Base-by-base conservation (phyloP, 2,329 filamentous ascomycete species). In the Pleomassaria siparia region DNA sequence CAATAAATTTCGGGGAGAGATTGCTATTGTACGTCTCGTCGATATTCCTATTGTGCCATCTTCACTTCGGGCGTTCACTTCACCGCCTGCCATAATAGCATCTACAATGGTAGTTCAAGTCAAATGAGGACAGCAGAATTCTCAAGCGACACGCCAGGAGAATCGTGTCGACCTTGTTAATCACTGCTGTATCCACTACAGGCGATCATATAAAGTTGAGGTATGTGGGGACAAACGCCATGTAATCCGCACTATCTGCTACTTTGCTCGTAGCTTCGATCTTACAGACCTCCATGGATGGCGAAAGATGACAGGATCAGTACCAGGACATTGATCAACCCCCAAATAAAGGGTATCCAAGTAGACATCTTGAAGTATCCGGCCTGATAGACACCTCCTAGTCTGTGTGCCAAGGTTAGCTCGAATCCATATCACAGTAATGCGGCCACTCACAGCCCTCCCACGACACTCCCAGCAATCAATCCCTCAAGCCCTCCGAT, bases 291-390 rank as follows among this genome's bases (percentile, higher is more conserved):
- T 40, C 91, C 90, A 66, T 95, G 90, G 43, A 95, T 91, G n/a
- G 90, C 89, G 69, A 96, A 96, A 3, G 89, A 94, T 4, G 90
- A 94, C 53, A 95, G 77, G 41, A 96, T 84, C 37, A 96, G 76
- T 24, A 95, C 80, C 39, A 96, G 70, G 9, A 92, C 85, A 67
- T 90, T 95, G 69, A 92, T 87, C 64, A 89, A 80, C 1, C 84
- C 89, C 91, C 91, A 96, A 18, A 91, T 81, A 63, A 94, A 87
- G 0, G 91, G 91, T 43, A 95, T 88, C 91, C 91, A 96, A 0
- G 91, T 96, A 37, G 90, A 92, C 90, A 96, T 94, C 61, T 85
- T 80, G 67, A 92, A 95, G 71, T 87, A 89, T 35, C 90, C 91
- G 2, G 87, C 82, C 58, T 84, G 82, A 66, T 95, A 96, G 28